Evolutionary conservation across 2,329 filamentous ascomycete genomes (phyloP), one percentile per base, ranked within the genome.

Genomic region (Didymella lethalis): DNA sequence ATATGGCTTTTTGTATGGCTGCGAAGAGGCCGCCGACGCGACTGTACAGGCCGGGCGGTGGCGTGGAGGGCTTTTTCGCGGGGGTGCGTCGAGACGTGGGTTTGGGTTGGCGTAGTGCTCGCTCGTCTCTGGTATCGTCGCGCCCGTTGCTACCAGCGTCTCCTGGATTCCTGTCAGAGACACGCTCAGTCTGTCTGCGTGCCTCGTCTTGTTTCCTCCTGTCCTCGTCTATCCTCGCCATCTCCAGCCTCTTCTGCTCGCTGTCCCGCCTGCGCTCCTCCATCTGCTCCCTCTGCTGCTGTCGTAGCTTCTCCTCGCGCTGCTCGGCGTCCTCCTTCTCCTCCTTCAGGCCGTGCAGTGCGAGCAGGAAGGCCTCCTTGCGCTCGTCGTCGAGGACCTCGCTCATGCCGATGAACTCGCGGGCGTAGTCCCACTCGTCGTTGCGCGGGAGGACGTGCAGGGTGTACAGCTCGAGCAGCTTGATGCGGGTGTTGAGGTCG

Each of bases 381-480:
- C 92, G 87, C 79, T 98, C 95, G 51, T 97, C 94, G 75, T 98
- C 94, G 1, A 99, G 84, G 26, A 97, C 87, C 46, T 94, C 88
- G 75, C 89, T 95, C 71, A 92, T 87, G 70, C 84, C 87, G 71
- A 98, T 96, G 76, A 98, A 98, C 68, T 96, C 91, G 59, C 88
- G 86, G 4, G 95, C 92, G 70, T 97, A 97, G 58, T 97, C 92
- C 95, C 95, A 99, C 79, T 98, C 93, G 55, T 92, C 88, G 68
- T 97, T 98, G 52, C 92, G 86, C 5, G 94, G 88, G n/a, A 99
- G 86, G 7, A 98, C 92, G 73, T 99, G 95, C 4, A 99, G 84
- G 1, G 93, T 96, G 77, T 97, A 99, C 8, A 99, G 84, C 79
- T 99, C 95, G 49, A 99, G 86, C 41, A 99, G 91, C 80, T 96